Conservation (phyloP, 345 rosid species). For the Ceriops decandra region DNA sequence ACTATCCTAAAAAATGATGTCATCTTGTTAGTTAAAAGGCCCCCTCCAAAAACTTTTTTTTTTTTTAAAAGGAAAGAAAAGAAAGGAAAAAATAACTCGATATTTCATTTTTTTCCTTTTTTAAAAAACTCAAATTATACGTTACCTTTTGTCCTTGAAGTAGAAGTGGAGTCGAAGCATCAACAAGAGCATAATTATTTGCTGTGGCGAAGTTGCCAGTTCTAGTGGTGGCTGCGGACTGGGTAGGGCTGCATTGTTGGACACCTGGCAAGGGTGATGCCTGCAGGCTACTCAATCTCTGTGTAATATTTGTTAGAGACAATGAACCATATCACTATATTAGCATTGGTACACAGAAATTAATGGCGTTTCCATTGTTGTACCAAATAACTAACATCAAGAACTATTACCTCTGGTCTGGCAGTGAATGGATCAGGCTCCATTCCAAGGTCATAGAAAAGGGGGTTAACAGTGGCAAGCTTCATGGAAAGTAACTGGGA, state of each 20-base stretch:
- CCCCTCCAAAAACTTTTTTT: too few species aligned
- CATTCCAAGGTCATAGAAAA: slow-evolving; percentile 57
- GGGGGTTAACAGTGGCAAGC: slow-evolving; percentile 57
- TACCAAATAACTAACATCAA: not conserved
- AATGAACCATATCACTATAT: slow-evolving; percentile 20
- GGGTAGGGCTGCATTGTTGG: slow-evolving; percentile 38
- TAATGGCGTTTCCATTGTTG: not conserved
- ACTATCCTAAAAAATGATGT: slow-evolving; percentile 42
- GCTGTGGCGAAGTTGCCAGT: slow-evolving; percentile 9
- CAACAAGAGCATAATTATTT: slow-evolving; percentile 31
- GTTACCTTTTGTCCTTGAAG: slow-evolving; percentile 21
- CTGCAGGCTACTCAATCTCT: slow-evolving; percentile 31
- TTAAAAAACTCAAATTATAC: too few species aligned
- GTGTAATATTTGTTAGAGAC: slow-evolving; percentile 26
- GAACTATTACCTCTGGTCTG: slow-evolving; percentile 44
- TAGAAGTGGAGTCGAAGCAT: slow-evolving; percentile 26
- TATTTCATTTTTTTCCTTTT: too few species aligned
- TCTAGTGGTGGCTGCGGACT: slow-evolving; percentile 10
- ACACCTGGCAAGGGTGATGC: slow-evolving; percentile 26
- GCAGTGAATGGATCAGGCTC: slow-evolving; percentile 42
- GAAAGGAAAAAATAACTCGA: too few species aligned
- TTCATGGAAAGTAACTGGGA: slow-evolving; percentile 69
- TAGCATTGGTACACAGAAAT: slow-evolving; percentile 19
- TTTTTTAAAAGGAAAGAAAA: too few species aligned
- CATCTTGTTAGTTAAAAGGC: slow-evolving; percentile 6